Conservation (phyloP, 176 grass and related monocot species). For the Triticum dicoccoides region DNA sequence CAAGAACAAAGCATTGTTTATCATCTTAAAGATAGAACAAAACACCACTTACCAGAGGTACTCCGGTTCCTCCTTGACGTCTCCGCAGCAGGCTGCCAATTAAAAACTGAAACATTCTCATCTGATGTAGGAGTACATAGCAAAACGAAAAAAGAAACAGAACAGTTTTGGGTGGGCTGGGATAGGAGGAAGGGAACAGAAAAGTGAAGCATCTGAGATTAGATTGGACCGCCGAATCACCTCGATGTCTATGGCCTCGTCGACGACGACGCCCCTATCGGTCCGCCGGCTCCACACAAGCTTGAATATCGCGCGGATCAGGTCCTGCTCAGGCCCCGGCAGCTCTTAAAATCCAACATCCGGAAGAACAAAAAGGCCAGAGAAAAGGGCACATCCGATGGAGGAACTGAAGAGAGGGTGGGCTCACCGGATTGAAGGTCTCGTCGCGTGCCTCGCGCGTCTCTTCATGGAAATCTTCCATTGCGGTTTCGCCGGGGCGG, state of each 20-base stretch:
- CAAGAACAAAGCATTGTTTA: not conserved
- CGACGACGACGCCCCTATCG: constrained; percentile 20
- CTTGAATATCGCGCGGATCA: constrained; percentile 86
- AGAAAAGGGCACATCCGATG: not conserved
- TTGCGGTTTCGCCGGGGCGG: not conserved
- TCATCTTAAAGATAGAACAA: not conserved
- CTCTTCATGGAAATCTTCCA: constrained; percentile 25
- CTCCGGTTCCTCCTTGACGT: constrained; percentile 58
- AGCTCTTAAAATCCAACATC: not conserved
- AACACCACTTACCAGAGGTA: constrained; percentile 45
- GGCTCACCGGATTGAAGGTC: constrained; percentile 53
- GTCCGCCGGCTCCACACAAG: constrained; percentile 59
- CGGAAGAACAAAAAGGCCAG: not conserved
- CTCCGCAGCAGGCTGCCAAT: constrained; percentile 48
- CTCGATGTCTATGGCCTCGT: constrained; percentile 40
- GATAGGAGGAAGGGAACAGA: not conserved
- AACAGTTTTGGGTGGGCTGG: not conserved
- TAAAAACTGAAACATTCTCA: not conserved
- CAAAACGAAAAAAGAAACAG: not conserved
- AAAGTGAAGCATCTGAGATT: not conserved
- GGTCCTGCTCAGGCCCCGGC: constrained; percentile 38
- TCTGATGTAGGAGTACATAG: not conserved
- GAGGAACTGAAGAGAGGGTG: too few species aligned
- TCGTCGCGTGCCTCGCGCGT: not conserved
- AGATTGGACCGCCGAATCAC: constrained; percentile 14